Conservation (phyloP, 768 basidiomycete species). For the Lactifluus echinatus region DNA sequence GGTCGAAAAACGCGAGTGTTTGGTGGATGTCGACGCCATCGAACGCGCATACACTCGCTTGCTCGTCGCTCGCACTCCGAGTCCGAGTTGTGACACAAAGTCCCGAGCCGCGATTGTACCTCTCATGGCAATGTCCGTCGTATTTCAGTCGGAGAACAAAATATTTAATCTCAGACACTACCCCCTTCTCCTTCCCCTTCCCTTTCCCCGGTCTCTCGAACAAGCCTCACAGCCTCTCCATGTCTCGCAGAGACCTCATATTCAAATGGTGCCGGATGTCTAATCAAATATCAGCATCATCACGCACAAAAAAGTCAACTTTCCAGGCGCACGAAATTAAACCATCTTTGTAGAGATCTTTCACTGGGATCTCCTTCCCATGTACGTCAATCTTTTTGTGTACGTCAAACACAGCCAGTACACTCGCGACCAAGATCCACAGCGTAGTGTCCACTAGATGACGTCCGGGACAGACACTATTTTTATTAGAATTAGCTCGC, state of each 20-base stretch:
- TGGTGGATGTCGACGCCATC: constrained; percentile 13
- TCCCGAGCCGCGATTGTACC: too few relatives aligned
- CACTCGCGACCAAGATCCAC: constrained; percentile 14
- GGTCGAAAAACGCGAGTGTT: constrained; percentile 18
- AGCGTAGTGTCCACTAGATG: constrained; percentile 19
- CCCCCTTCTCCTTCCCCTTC: background rate
- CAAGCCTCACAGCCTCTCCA: background rate
- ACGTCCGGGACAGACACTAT: constrained; percentile 19
- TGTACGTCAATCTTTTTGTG: background rate
- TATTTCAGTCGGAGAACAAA: constrained; percentile 8
- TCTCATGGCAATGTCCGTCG: background rate
- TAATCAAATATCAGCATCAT: background rate
- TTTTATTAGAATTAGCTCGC: too few relatives aligned
- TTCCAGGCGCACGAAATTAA: background rate
- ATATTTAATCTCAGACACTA: background rate
- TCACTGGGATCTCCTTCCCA: constrained; percentile 5
- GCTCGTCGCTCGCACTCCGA: too few relatives aligned
- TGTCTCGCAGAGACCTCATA: background rate
- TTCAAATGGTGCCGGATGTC: constrained; percentile 2
- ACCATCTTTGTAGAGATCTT: background rate
- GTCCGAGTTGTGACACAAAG: too few relatives aligned
- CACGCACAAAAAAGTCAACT: background rate
- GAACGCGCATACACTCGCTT: too few relatives aligned
- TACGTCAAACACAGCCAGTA: constrained; percentile 1
- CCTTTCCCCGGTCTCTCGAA: background rate